Evolutionary conservation across 2,329 filamentous ascomycete species (phyloP).

Genomic region (Penicillium fuscoglaucum): DNA sequence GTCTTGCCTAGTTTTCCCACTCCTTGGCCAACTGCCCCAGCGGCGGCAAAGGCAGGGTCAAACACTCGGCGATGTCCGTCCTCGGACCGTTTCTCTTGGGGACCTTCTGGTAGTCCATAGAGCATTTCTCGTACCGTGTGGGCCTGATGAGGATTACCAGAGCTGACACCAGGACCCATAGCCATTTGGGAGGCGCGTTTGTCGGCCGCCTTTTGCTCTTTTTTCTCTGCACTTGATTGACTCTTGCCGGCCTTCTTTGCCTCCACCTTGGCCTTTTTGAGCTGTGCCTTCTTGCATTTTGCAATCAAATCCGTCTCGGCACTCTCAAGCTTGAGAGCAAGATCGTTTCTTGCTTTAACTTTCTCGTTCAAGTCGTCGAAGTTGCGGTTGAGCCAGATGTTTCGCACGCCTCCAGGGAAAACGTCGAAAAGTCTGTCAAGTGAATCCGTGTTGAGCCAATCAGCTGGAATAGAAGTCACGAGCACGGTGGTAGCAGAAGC

Average conservation of each 20-base stretch:
- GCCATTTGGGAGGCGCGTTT: constrained; percentile 48
- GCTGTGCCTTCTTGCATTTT: constrained; percentile 73
- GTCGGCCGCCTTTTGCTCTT: constrained; percentile 54
- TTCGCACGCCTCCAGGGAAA: constrained; percentile 90
- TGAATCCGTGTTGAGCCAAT: constrained; percentile 84
- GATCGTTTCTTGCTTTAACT: constrained; percentile 69
- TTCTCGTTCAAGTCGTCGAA: constrained; percentile 81
- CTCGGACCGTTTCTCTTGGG: constrained; percentile 15
- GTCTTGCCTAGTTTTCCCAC: constrained; percentile 48
- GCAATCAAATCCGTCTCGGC: constrained; percentile 85
- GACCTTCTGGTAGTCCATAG: constrained; percentile 25
- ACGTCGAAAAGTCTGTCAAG: constrained; percentile 87
- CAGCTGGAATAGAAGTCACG: constrained; percentile 83
- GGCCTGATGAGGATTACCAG: constrained; percentile 59
- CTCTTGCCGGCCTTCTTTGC: constrained; percentile 59
- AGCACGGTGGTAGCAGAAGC: constrained; percentile 95
- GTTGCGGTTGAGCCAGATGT: constrained; percentile 95
- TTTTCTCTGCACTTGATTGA: constrained; percentile 37
- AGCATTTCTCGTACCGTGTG: constrained; percentile 52
- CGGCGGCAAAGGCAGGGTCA: constrained; percentile 53
- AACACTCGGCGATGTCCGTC: constrained; percentile 29
- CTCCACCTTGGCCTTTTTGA: constrained; percentile 67
- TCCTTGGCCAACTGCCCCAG: constrained; percentile 54
- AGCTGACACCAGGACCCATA: constrained; percentile 53
- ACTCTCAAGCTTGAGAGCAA: constrained; percentile 71